Evolutionary conservation across 495 filamentous ascomycete genomes (phyloP).

Genomic region (Penicillium psychrofluorescens): DNA sequence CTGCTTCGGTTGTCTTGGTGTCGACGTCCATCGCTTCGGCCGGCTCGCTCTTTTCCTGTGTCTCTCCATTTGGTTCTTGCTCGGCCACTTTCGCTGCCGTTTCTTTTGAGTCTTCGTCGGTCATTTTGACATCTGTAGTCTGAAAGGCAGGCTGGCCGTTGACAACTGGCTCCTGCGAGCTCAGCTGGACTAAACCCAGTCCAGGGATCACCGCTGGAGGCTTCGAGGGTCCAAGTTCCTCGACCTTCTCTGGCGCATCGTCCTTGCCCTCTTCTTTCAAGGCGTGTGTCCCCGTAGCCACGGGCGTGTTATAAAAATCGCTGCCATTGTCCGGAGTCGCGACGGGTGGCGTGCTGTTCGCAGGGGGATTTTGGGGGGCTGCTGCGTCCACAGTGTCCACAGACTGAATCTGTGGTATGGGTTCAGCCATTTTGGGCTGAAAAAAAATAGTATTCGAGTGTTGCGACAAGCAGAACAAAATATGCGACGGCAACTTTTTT

Average conservation of each 20-base stretch:
- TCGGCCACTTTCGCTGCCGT: background rate
- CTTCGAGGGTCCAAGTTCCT: slow-evolving; percentile 6
- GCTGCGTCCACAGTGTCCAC: slow-evolving; percentile 12
- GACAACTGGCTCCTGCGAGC: slow-evolving; percentile 2
- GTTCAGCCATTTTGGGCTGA: slow-evolving; percentile 34
- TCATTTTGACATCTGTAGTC: background rate
- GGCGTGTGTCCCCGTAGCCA: slow-evolving; percentile 20
- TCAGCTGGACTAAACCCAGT: slow-evolving; percentile 15
- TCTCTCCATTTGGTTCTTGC: background rate
- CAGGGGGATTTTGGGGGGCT: slow-evolving; percentile 15
- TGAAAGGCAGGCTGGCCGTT: slow-evolving; percentile 16
- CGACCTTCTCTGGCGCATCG: background rate
- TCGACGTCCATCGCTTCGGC: slow-evolving; percentile 33
- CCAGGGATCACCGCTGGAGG: slow-evolving; percentile 29
- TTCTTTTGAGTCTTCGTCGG: too few relatives aligned
- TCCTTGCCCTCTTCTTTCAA: slow-evolving; percentile 1
- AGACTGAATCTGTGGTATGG: slow-evolving; percentile 8
- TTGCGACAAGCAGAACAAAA: slow-evolving; percentile 19
- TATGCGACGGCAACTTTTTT: slow-evolving; percentile 24
- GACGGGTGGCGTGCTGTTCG: slow-evolving; percentile 28
- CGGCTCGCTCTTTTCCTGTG: background rate
- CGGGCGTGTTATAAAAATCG: slow-evolving; percentile 38
- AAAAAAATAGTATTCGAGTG: slow-evolving; percentile 2
- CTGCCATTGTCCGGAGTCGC: slow-evolving; percentile 32
- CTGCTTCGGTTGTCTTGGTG: slow-evolving; percentile 5